Base-by-base conservation (phyloP, 352 stramenopile species). In the Phytophthora citrophthora region DNA sequence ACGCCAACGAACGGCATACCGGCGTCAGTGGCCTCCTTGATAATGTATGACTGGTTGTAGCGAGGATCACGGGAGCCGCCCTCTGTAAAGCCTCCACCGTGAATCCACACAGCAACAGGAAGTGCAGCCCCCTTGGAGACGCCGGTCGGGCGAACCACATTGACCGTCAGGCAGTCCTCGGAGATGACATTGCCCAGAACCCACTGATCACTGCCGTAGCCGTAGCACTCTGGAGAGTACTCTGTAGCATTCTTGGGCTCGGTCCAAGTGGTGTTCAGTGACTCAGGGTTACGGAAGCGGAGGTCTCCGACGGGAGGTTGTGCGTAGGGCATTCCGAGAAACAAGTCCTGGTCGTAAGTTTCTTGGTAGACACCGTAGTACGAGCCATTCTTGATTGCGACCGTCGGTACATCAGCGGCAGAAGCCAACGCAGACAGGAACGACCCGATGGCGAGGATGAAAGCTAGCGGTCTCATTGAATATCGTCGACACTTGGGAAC, bases 121-220 rank as follows among this genome's bases (percentile, higher is more conserved):
- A 76, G 38, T 1, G 53, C 29, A 2, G 27, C 59, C 0, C 52
- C 50, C 39, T 59, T 47, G 0, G 53, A 68, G 1, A 63, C 66
- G 38, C 53, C 70, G 70, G 31, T 77, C 32, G 31, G 89, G 71
- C 47, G 76, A 72, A 74, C 74, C 13, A 97, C 75, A 49, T 97
- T 97, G 26, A 97, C 64, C 64, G 87, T 93, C 31, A 97, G 64
- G 71, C 90, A 96, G 74, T 96, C 90, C 67, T 97, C 88, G 26
- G 67, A 71, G 43, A 76, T 49, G 2, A 62, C 38, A 32, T 62
- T 70, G 40, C 56, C 54, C 31, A 58, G 31, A 6, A 63, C 62
- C 56, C 61, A 61, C 36, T 69, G 59, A 18, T 67, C 53, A 3
- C 64, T 60, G 24, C 65, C 60, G 31, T 72, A 76, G 52, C 59